These are phyloP conservation scores for Candida namnaoensis DNA, from an alignment of 805 yeast species.

Conservation along the genomic window DNA sequence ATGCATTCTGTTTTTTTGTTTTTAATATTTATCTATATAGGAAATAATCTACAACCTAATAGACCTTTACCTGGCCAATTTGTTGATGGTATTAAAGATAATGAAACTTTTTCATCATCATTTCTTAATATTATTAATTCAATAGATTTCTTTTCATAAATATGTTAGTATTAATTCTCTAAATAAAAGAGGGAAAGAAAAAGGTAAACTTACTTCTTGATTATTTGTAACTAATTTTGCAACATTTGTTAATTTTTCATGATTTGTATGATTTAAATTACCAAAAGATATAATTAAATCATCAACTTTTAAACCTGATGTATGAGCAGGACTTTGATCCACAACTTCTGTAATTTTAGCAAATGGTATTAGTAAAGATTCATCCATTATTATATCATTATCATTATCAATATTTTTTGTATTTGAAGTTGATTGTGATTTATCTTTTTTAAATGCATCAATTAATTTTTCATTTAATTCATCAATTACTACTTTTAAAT, in stretches of 20 bases:
- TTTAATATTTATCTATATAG: constrained; percentile 16
- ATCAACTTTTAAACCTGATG: constrained; percentile 42
- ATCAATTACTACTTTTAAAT: constrained; percentile 40
- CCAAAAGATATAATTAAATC: constrained; percentile 55
- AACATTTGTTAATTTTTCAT: constrained; percentile 36
- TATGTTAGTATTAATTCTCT: background rate
- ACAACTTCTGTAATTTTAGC: constrained; percentile 45
- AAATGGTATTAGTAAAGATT: constrained; percentile 33
- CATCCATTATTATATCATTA: constrained; percentile 3
- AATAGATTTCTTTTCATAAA: constrained; percentile 5
- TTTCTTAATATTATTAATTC: constrained; percentile 23
- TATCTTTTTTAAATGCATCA: constrained; percentile 26
- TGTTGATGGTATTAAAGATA: constrained; percentile 34
- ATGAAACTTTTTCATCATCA: constrained; percentile 14
- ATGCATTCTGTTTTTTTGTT: background rate
- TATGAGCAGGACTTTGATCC: constrained; percentile 44
- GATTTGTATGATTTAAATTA: constrained; percentile 44
- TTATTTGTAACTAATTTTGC: constrained; percentile 33
- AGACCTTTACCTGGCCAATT: constrained; percentile 62
- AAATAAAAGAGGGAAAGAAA: background rate
- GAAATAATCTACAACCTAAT: constrained; percentile 56
- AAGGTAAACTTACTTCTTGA: constrained; percentile 21
- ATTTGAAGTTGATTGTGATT: background rate
- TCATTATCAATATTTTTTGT: background rate
- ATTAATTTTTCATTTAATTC: constrained; percentile 38